A percentile compares a stretch with the other conserved stretches of the same genome.
These are phyloP conservation scores for Conoideocrella luteorostrata DNA, from an alignment of 2,329 filamentous ascomycete species.

Conservation along the genomic window DNA sequence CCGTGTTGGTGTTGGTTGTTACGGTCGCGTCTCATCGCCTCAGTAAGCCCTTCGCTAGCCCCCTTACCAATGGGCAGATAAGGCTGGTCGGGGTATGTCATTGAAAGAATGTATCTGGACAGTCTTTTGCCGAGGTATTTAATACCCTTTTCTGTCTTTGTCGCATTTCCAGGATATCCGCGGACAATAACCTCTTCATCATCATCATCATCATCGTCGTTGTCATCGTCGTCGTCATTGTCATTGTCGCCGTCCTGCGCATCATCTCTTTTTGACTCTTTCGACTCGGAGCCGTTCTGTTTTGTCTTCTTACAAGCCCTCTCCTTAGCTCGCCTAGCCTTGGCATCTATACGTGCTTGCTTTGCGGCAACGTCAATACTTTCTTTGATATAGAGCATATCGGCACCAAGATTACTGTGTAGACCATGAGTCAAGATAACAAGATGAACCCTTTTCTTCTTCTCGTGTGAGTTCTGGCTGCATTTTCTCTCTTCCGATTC, in stretches of 20 bases:
- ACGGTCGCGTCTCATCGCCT: conserved; percentile 31
- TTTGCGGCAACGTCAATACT: conserved; percentile 82
- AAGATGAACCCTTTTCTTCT: conserved; percentile 76
- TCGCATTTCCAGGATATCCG: conserved; percentile 84
- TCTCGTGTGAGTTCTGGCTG: conserved; percentile 27
- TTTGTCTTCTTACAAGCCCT: conserved; percentile 25
- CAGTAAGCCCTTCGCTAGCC: conserved; percentile 35
- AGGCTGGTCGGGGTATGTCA: conserved; percentile 92
- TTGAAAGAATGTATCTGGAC: conserved; percentile 79
- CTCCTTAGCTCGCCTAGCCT: conserved; percentile 49
- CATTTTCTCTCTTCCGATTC: conserved; percentile 18
- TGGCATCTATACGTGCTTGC: conserved; percentile 65
- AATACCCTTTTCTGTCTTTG: conserved; percentile 87
- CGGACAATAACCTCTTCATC: conserved; percentile 84
- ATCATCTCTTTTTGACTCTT: conserved; percentile 12
- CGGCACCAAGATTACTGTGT: conserved; percentile 90
- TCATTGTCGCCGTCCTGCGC: background rate
- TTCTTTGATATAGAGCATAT: conserved; percentile 97
- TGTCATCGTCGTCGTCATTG: conserved; percentile 18
- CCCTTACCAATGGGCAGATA: conserved; percentile 62
- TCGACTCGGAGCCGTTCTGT: conserved; percentile 10
- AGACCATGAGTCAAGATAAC: conserved; percentile 91
- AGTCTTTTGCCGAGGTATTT: conserved; percentile 94
- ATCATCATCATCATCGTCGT: conserved; percentile 54
- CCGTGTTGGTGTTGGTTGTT: conserved; percentile 36